Base-by-base conservation (phyloP, 78 protist genomes). In the Creolimax fragrantissima region DNA sequence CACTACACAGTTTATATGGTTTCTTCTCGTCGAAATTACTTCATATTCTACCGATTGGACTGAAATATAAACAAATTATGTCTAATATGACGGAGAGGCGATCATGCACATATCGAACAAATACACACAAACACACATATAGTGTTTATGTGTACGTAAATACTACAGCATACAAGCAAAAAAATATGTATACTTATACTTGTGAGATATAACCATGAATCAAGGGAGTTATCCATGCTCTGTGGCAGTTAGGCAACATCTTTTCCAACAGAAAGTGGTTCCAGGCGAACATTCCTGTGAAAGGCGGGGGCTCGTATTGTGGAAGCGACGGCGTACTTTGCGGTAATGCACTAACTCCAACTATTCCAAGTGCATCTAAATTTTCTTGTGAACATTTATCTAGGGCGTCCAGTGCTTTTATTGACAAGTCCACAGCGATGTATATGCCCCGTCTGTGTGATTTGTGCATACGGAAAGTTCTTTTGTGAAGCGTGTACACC, bases 191-290 rank as follows among this genome's bases (percentile, higher is more conserved):
- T n/a, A n/a, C n/a, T n/a, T n/a, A n/a, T n/a, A 36, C 42, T 41
- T 98, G 99, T 2, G 91, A 37, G 85, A 95, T 91, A 89, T 58
- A 98, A 41, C 99, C 99, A 47, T 96, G 98, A 7, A 97, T 94
- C 89, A 95, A 35, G 0, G 96, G 96, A 5, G 95, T 17, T 24
- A 93, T 67, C 99, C 98, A 98, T 42, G 39, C 43, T 17, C 36
- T 45, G 35, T 2, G 84, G n/a, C 35, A 24, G 35, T n/a, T 2
- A 36, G 41, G 45, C 11, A 35, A 37, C 32, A 84, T 35, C 11
- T 24, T 35, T 2, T 84, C 88, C 7, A 84, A 37, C 43, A 98
- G 95, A 88, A 89, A 93, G 84, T 89, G 93, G 90, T 98, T 98
- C 98, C 98, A 98, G n/a, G 95, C 58, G 58, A 93, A 98, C 96